A percentile compares a stretch with the other conserved stretches of the same genome.
Evolutionary conservation across 2,329 filamentous ascomycete genomes (phyloP).

Genomic region (Alternaria postmessia): DNA sequence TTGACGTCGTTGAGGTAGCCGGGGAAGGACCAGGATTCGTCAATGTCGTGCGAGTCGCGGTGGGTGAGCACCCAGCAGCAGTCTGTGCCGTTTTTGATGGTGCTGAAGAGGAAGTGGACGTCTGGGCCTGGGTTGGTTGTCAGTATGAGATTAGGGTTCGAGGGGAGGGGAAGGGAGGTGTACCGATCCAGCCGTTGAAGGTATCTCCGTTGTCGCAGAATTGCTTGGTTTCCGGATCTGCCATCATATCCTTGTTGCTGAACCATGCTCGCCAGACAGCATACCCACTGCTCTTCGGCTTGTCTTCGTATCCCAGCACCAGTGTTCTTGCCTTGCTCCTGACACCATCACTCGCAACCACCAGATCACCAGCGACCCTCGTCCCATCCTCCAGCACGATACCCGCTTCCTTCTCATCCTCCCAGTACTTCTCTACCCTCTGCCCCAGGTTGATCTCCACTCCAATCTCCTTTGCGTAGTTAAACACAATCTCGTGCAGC

Average conservation of each 20-base stretch:
- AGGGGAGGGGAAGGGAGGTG: background rate
- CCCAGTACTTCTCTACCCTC: slow-evolving; percentile 63
- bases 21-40: slow-evolving; percentile 49
- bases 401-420: slow-evolving; percentile 60
- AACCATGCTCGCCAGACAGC: slow-evolving; percentile 62
- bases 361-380: slow-evolving; percentile 58
- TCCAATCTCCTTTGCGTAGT: slow-evolving; percentile 63
- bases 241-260: slow-evolving; percentile 48
- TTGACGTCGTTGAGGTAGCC: slow-evolving; percentile 45
- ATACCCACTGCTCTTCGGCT: slow-evolving; percentile 62
- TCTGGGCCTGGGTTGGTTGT: slow-evolving; percentile 37
- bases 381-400: slow-evolving; percentile 61
- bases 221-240: slow-evolving; percentile 48
- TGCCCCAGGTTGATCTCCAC: slow-evolving; percentile 65
- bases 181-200: slow-evolving; percentile 51
- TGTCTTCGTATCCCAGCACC: slow-evolving; percentile 62
- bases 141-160: background rate
- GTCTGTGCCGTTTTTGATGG: slow-evolving; percentile 46
- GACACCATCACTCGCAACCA: slow-evolving; percentile 63
- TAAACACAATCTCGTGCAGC: slow-evolving; percentile 66
- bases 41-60: slow-evolving; percentile 46
- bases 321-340: slow-evolving; percentile 61
- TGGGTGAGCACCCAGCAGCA: slow-evolving; percentile 51
- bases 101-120: slow-evolving; percentile 51
- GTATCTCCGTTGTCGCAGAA: slow-evolving; percentile 51